Conservation (phyloP, 1,284 basidiomycete genomes). For the Mycena sp. region DNA sequence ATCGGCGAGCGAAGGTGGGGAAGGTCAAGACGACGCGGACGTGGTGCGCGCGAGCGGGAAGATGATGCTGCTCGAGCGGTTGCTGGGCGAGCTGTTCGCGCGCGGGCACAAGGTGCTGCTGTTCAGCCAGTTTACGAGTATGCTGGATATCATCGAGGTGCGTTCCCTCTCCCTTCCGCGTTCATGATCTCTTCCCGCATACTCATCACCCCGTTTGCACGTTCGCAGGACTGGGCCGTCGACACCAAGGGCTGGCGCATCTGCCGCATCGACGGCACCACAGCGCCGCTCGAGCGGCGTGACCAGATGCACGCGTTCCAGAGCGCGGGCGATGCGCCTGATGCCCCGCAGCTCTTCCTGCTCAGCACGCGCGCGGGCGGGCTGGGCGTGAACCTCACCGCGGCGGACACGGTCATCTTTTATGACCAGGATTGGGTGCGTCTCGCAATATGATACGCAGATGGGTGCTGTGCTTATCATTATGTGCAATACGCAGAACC, state of each 20-base stretch:
- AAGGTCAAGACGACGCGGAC: constrained; percentile 80
- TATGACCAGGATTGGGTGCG: constrained; percentile 95
- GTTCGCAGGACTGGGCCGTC: constrained; percentile 82
- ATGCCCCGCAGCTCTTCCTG: constrained; percentile 85
- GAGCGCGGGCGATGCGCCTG: constrained; percentile 66
- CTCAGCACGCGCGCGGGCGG: constrained; percentile 95
- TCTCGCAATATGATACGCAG: constrained; percentile 16
- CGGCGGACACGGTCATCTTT: constrained; percentile 95
- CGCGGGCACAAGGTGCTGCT: constrained; percentile 90
- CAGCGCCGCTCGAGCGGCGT: constrained; percentile 80
- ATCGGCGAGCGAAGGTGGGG: too few species aligned
- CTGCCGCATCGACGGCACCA: constrained; percentile 92
- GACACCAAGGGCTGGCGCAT: constrained; percentile 84
- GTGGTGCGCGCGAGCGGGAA: constrained; percentile 91
- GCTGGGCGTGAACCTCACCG: constrained; percentile 90
- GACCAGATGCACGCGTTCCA: constrained; percentile 91
- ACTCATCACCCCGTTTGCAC: neutral
- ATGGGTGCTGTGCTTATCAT: constrained; percentile 21
- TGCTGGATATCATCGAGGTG: constrained; percentile 95
- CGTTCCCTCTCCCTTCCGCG: neutral
- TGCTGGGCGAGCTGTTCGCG: constrained; percentile 87
- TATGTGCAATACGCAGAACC: constrained; percentile 69
- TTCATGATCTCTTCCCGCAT: neutral
- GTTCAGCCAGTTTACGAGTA: constrained; percentile 95
- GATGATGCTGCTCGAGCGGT: constrained; percentile 94